These are phyloP conservation scores for Capronia coronata DNA, from an alignment of 2,329 filamentous ascomycete species.

Conservation along the genomic window DNA sequence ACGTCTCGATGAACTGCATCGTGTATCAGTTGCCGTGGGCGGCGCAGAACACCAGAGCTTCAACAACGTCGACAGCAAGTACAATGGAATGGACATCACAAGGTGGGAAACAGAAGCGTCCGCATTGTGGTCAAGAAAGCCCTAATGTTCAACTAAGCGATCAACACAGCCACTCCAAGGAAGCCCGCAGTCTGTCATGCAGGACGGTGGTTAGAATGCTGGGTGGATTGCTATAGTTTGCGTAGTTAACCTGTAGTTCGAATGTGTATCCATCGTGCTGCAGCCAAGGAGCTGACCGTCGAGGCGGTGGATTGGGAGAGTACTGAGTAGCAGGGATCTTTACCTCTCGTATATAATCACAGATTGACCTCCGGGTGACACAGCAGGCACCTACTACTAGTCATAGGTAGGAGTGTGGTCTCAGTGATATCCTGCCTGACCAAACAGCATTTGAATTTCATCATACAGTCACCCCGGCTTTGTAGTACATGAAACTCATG, in stretches of 20 bases:
- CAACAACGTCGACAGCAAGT: neutral
- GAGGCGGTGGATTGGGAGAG: neutral
- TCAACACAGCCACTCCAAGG: conserved; percentile 6
- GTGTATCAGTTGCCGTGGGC: neutral
- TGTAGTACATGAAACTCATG: too few relatives aligned
- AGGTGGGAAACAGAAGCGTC: neutral
- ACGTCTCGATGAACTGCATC: conserved; percentile 21
- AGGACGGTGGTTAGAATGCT: too few relatives aligned
- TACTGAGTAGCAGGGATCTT: neutral
- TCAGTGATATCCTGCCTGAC: too few relatives aligned
- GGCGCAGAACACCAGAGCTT: neutral
- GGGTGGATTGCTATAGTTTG: neutral
- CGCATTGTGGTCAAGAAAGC: neutral
- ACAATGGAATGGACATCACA: neutral
- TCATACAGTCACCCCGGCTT: too few relatives aligned
- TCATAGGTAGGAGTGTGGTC: too few relatives aligned
- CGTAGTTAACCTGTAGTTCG: neutral
- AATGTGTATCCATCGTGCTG: conserved; percentile 3
- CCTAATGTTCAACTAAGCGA: neutral
- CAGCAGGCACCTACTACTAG: too few relatives aligned
- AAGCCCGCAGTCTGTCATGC: neutral
- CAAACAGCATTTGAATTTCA: too few relatives aligned
- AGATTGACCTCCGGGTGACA: too few relatives aligned
- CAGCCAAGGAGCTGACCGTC: conserved; percentile 9
- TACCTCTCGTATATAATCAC: neutral